Base-by-base conservation (phyloP, 108 stramenopile species). In the Nitzschia inconspicua region DNA sequence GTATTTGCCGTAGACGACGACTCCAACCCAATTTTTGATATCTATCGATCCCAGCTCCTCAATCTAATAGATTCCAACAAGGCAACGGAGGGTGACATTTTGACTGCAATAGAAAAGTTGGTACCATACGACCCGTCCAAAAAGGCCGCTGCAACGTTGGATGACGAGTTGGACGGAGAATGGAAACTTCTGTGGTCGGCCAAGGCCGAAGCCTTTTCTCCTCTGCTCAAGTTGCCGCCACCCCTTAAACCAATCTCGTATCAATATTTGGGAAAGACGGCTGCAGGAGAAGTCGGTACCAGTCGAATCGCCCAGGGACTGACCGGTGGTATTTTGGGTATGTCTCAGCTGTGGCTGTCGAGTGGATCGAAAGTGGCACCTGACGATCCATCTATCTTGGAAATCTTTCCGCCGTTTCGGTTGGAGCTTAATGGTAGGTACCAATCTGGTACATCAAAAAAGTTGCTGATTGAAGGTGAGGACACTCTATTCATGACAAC, bases 371-470 rank as follows among this genome's bases (percentile, higher is more conserved):
- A 29, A 9, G 56, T 72, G 5, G 18, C 39, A 2, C 10, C 52
- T 27, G 43, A 56, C 4, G 47, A 81, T 66, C 63, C 75, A 3
- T 77, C 70, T 9, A 63, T 68, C 8, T 44, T 88, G 50, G 78
- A 80, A 37, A 88, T 88, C 25, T 60, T 70, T 56, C 86, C 86
- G 11, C 86, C 86, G 30, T 88, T 88, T 80, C 83, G 86, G 11
- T 73, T 88, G 23, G 68, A 88, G 52, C 35, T 79, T 14, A 79
- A 79, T 10, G 58, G 72, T 24, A 27, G 57, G 4, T 27, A 25
- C 22, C 65, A 69, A 46, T 27, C 64, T 2, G 31, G 44, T 1
- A 36, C 34, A 0, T 56, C 72, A 10, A 79, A 82, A 47, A 53
- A 57, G 53, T 74, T 57, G 1, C 48, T 88, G 43, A 81, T 88